phyloP scores from a whole-genome alignment of 164 flowering plant species.

The grape (Vitis vinifera) region ASM3070453v1 NC_081806.1:1423001-1423500 shows the following conservation, averaged over 20 bases:
- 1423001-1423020: too few species aligned
- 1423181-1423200: slow-evolving; percentile 5
- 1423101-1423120: too few species aligned
- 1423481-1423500: too few species aligned
- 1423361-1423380: slow-evolving; percentile 46
- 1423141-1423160: too few species aligned
- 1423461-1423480: too few species aligned
- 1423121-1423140: too few species aligned
- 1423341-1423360: slow-evolving; percentile 49
- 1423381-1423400: slow-evolving; percentile 44
- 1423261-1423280: neutral
- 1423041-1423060: too few species aligned
- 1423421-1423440: neutral
- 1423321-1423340: slow-evolving; percentile 53
- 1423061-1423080: too few species aligned
- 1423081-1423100: too few species aligned
- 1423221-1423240: slow-evolving; percentile 45
- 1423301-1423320: slow-evolving; percentile 47
- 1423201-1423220: neutral
- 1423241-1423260: slow-evolving; percentile 29
- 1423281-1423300: slow-evolving; percentile 12
- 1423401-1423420: neutral
- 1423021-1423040: too few species aligned
- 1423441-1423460: neutral
- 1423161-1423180: too few species aligned